Base-by-base conservation (phyloP, 78 protist species). In the Cavenderia fasciculata region DNA sequence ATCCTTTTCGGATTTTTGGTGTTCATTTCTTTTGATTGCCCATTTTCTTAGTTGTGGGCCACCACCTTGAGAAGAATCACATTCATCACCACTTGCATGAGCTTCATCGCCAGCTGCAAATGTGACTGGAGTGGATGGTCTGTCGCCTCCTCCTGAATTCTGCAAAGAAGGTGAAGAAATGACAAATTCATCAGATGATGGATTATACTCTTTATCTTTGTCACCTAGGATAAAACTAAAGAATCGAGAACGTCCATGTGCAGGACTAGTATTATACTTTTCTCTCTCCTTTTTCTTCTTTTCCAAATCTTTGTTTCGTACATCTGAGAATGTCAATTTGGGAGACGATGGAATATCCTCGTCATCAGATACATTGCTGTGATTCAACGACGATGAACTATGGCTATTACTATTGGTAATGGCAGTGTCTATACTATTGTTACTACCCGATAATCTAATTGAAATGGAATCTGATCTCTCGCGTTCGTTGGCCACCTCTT, bases 1-100 rank as follows among this genome's bases (percentile, higher is more conserved):
- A 33, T 82, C 61, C 16, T 46, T 46, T 47, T 82, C 61, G 29
- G 65, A 44, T 19, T 27, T 57, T n/a, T 38, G 27, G 23, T 68
- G 25, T 31, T 82, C 90, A 57, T 68, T 68, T 44, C 90, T 40
- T 29, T 68, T 82, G 31, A 82, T 82, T 29, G 78, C 90, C 90
- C 90, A 82, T 69, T 82, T 82, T 68, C 90, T 65, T 7, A 82
- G 56, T 41, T 65, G 90, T 36, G 31, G 63, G 11, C 73, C 79
- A 41, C 71, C 70, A 21, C 43, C 47, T 18, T 25, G 36, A 59
- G 33, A 29, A 25, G 27, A 40, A 21, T 61, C 19, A 40, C 47
- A 11, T 14, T 74, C 71, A 5, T 44, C 41, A n/a, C 61, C 70
- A 41, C 18, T 56, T 1, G 23, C 2, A 4, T 21, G 19, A 25